Evolutionary conservation across 73 alveolate genomes (phyloP).

Genomic region (Symbiodinium pilosum): DNA sequence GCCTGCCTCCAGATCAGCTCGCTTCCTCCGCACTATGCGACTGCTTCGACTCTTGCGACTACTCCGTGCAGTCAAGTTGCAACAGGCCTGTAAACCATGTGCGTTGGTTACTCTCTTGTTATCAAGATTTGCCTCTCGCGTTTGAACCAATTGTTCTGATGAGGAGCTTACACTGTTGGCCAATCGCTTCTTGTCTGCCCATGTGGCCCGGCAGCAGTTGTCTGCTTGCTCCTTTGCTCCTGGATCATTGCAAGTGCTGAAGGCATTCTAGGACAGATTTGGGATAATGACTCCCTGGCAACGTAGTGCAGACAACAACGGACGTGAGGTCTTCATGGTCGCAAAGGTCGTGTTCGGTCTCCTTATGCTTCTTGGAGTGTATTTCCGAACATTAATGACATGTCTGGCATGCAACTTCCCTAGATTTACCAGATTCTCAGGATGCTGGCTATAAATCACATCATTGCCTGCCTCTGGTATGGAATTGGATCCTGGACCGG

Average conservation of each 20-base stretch:
- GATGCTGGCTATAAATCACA: slow-evolving; percentile 72
- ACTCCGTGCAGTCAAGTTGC: slow-evolving; percentile 4
- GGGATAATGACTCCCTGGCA: not conserved
- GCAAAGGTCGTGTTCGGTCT: slow-evolving; percentile 34
- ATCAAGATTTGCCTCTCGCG: no score
- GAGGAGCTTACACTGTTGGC: slow-evolving; percentile 74
- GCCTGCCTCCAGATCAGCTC: slow-evolving; percentile 58
- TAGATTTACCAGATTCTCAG: not conserved
- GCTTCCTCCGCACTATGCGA: slow-evolving; percentile 89
- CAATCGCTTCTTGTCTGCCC: slow-evolving; percentile 53
- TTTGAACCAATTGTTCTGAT: not conserved
- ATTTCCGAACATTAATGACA: no score
- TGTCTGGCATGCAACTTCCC: no score
- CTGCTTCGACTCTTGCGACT: slow-evolving; percentile 56
- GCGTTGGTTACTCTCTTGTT: no score
- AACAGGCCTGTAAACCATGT: no score
- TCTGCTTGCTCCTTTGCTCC: not conserved
- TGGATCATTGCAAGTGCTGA: no score
- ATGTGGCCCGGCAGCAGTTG: not conserved
- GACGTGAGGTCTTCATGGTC: slow-evolving; percentile 54
- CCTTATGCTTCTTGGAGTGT: not conserved
- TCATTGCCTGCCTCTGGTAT: slow-evolving; percentile 73
- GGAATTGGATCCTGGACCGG: slow-evolving; percentile 68
- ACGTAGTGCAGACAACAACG: no score
- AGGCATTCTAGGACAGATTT: no score